Evolutionary conservation across 23 red algal genomes (phyloP).

Genomic region (Chondrus crispus): DNA sequence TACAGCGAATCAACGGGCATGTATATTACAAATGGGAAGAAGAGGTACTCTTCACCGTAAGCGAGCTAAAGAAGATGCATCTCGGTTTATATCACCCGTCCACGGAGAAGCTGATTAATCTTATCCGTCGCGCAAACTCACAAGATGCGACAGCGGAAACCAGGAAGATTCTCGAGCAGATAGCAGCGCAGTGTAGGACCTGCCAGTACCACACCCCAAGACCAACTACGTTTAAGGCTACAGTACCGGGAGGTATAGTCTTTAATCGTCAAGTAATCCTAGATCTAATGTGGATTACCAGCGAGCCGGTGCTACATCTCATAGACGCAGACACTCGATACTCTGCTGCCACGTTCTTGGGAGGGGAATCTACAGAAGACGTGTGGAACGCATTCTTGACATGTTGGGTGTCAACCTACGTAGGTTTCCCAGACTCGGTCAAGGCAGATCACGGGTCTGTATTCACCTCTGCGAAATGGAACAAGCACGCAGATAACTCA

Average conservation of each 20-base stretch:
- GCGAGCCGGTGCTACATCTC: background rate
- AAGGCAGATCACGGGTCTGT: background rate
- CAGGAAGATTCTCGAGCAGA: background rate
- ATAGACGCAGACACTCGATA: constrained; percentile 16
- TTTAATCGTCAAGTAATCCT: background rate
- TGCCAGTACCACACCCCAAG: background rate
- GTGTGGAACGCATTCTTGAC: constrained; percentile 5
- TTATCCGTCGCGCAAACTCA: background rate
- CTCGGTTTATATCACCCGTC: background rate
- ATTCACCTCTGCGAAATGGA: background rate
- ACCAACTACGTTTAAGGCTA: background rate
- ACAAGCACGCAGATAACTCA: background rate
- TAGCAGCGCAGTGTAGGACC: background rate
- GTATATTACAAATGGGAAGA: background rate
- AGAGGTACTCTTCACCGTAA: background rate
- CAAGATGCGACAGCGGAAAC: background rate
- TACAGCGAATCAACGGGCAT: background rate
- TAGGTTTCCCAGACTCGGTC: background rate
- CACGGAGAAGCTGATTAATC: background rate
- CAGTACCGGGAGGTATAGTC: background rate
- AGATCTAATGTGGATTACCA: background rate
- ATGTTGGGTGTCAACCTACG: constrained; percentile 14
- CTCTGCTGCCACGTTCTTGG: background rate
- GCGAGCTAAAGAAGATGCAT: background rate
- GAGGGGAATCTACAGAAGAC: background rate